Evolutionary conservation across 2,329 filamentous ascomycete species (phyloP).

Genomic region (Beauveria scarabaeidicola): DNA sequence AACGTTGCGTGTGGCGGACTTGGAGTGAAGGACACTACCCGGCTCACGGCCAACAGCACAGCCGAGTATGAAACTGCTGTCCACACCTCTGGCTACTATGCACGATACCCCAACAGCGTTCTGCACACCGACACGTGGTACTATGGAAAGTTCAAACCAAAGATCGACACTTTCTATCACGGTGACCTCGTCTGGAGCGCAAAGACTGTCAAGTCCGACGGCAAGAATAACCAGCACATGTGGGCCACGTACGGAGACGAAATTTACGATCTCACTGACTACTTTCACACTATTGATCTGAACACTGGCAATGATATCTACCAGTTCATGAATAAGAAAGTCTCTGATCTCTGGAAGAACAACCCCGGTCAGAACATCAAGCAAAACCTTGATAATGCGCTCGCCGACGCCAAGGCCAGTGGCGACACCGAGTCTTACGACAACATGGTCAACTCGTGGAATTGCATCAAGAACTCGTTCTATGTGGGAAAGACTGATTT

Average conservation of each 20-base stretch:
- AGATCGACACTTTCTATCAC: constrained; percentile 78
- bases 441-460: constrained; percentile 56
- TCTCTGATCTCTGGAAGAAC: constrained; percentile 60
- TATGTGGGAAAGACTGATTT: constrained; percentile 82
- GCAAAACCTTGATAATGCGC: constrained; percentile 47
- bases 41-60: constrained; percentile 58
- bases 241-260: constrained; percentile 73
- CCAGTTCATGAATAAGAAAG: constrained; percentile 60
- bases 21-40: constrained; percentile 48
- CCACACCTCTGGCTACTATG: constrained; percentile 61
- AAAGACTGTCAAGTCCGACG: constrained; percentile 53
- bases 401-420: constrained; percentile 36
- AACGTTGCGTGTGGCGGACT: constrained; percentile 65
- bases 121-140: constrained; percentile 71
- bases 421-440: constrained; percentile 43
- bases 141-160: constrained; percentile 59
- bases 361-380: constrained; percentile 78
- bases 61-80: constrained; percentile 43
- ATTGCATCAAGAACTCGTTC: constrained; percentile 77
- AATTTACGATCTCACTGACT: constrained; percentile 87
- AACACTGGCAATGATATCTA: constrained; percentile 49
- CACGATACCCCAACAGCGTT: constrained; percentile 46
- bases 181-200: constrained; percentile 71
- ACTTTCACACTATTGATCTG: constrained; percentile 66
- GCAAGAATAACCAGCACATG: constrained; percentile 55